Base-by-base conservation (phyloP, 1,139 yeast genomes). In the Hemisphaericaspora xylanilytica region DNA sequence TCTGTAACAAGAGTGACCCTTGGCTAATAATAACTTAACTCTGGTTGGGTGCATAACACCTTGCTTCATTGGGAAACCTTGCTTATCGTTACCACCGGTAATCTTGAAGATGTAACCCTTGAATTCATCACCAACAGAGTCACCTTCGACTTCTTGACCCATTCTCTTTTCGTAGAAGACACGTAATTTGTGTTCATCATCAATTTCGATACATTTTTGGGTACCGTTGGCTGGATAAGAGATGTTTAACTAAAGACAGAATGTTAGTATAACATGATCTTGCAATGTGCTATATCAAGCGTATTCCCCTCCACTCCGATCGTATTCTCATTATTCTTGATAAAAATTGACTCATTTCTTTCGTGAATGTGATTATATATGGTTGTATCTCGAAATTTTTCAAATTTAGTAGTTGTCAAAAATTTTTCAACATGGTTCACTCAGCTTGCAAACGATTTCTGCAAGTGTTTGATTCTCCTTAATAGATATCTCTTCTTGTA, bases 21-120 rank as follows among this genome's bases (percentile, higher is more conserved):
- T 83, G 61, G 96, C 72, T 70, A 92, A 81, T 70, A 94, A 82
- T 65, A 92, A 84, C 74, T 87, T 89, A 65, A 94, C 97, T 85
- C 98, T 95, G 83, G 95, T 88, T 76, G 98, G 97, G 81, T 88
- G 95, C 83, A 92, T 80, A 57, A 92, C 98, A 84, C 97, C 97
- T 80, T 92, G 98, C 78, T 90, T 92, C 98, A 94, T 92, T 78
- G 98, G 97, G 96, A 92, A 94, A 81, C 98, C 98, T 81, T 92
- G 98, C 80, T 92, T 92, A 81, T 92, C 98, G 86, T 94, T 94
- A 85, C 98, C 98, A 70, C 98, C 98, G 61, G 97, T 78, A 75
- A 92, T 90, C 81, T 83, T 92, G 87, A 92, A 90, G 70, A 89
- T 75, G 90, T 92, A 92, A 67, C 98, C 98, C 78, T 89, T 90